Base-by-base conservation (phyloP, 139 green algal species). In the Chlorella sp. region DNA sequence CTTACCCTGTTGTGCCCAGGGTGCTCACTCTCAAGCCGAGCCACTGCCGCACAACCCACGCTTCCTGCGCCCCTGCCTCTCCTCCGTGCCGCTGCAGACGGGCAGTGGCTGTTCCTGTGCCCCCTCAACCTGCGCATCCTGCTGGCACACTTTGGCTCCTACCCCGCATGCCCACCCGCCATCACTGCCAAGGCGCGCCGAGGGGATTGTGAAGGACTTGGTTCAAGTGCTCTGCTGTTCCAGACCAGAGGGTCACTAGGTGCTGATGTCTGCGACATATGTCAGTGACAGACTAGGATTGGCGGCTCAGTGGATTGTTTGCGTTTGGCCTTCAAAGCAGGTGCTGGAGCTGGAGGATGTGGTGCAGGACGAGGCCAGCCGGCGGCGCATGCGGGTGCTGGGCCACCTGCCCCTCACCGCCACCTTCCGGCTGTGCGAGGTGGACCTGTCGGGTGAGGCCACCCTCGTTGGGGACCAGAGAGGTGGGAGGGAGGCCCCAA, bases 81-180 rank as follows among this genome's bases (percentile, higher is more conserved):
- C 38, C 70, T 2, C 23, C 4, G n/a, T 25, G 5, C 36, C 63
- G 5, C 36, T 17, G 84, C 76, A 51, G 94, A 97, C 78, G 94
- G 94, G 15, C 89, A 94, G 87, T 96, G 89, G 89, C 39, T 96
- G 25, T 98, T 96, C 88, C 89, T 98, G 67, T 83, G 93, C 73
- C 88, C 95, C 9, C 89, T 98, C 30, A 94, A 94, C 78, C 71
- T 96, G 63, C 87, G 93, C 74, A 88, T 93, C 83, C 90, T 97
- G 88, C 81, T 91, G 39, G 67, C 83, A 1, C 78, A 89, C 30
- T 89, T 88, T 76, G 93, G 82, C 67, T 83, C 78, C 25, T 93
- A 92, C 73, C 83, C 83, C 2, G 44, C 80, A n/a, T 96, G 90
- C 74, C 94, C 93, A 6, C 64, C 82, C 30, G 84, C 75, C 21